Evolutionary conservation across 2,329 filamentous ascomycete species (phyloP), one percentile per base, ranked within the genome.

Genomic region (Cladophialophora exuberans): DNA sequence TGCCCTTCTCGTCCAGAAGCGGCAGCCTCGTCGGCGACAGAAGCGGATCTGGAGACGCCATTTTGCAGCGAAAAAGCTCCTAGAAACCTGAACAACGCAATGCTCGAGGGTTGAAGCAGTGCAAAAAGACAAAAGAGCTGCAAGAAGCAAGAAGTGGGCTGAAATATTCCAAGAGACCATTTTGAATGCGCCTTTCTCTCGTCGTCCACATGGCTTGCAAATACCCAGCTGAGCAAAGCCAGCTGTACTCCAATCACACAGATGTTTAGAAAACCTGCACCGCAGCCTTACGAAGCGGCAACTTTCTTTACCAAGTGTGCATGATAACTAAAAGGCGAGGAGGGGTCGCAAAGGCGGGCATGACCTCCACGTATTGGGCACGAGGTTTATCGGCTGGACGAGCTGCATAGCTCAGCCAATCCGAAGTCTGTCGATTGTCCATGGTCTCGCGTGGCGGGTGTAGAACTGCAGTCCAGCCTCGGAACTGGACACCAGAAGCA

Each of bases 1-100:
- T 11, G 18, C 4, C 25, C 11, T 52, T 55, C 30, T 50, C 47
- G 23, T 33, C 17, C 23, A 50, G 38, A 13, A 44, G 28, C 17
- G 47, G 52, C 7, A 55, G 23, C 46, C 26, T 55, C 7, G 44
- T 42, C 4, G 45, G 52, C 3, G 49, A 52, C 4, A 6, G 9
- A 26, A 38, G 33, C 17, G 35, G 25, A 15, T 20, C n/a, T 22
- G 17, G 30, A 15, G 28, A 15, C 6, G 39, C 49, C 49, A 52
- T 52, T 13, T 26, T 52, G 49, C 31, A 38, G 39, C 35, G 4
- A 6, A 18, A 20, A 28, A 18, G 20, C 18, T 20, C 9, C 15
- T n/a, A 13, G 6, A 11, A 49, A 17, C 15, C 23, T 18, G 3
- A 30, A 26, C n/a, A 48, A 11, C 22, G 18, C 35, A 28, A 20